phyloP scores from a whole-genome alignment of 139 green algal genomes.

The Closterium sp. region DNA sequence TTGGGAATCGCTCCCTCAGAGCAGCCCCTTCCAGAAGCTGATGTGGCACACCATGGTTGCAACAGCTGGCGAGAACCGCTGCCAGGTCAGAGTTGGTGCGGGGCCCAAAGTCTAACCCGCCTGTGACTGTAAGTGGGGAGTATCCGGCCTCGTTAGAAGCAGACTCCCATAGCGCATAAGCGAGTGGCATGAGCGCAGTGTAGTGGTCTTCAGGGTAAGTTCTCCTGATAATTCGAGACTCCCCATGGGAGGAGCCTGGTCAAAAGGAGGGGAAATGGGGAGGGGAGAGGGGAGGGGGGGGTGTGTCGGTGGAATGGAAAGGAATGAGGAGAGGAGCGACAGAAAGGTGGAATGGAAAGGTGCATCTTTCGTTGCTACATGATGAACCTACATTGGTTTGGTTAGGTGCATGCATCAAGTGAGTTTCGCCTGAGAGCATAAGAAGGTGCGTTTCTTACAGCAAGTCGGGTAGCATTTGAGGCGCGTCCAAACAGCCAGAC shows the following conservation, averaged over 20 bases:
- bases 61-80: slow-evolving; percentile 8
- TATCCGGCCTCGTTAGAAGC: slow-evolving; percentile 38
- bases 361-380: no score
- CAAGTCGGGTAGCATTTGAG: no score
- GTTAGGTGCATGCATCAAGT: no score
- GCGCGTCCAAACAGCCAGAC: no score
- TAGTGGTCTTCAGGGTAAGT: slow-evolving; percentile 46
- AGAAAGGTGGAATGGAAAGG: no score
- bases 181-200: slow-evolving; percentile 22
- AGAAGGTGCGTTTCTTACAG: no score
- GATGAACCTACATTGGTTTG: no score
- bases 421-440: no score
- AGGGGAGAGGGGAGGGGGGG: not conserved
- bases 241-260: slow-evolving; percentile 28
- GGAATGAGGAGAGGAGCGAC: no score
- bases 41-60: slow-evolving; percentile 12
- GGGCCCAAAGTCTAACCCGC: slow-evolving; percentile 36
- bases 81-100: slow-evolving; percentile 32
- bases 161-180: slow-evolving; percentile 40
- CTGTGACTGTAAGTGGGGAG: slow-evolving; percentile 24
- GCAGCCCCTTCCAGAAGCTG: slow-evolving; percentile 21
- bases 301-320: no score
- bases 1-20: slow-evolving; percentile 13
- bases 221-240: slow-evolving; percentile 36
- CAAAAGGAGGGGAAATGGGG: not conserved